Conservation (phyloP, 208 protist genomes). For the Leishmania guyanensis region DNA sequence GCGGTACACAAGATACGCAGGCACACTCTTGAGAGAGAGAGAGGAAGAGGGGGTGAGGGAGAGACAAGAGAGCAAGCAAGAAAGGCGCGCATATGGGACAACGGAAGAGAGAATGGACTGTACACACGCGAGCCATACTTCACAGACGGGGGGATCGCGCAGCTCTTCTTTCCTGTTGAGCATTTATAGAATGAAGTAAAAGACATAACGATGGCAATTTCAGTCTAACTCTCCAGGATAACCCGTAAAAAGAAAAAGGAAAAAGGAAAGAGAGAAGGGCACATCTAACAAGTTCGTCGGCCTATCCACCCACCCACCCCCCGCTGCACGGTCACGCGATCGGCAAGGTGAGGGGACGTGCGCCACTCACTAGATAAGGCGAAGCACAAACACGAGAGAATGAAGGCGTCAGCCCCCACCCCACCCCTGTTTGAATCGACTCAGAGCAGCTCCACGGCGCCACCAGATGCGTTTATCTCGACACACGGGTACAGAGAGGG, state of each 20-base stretch:
- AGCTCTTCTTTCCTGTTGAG: neutral
- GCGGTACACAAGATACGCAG: neutral
- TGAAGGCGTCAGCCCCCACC: neutral
- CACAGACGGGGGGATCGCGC: neutral
- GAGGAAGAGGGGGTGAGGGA: too few relatives aligned
- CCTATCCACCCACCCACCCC: neutral
- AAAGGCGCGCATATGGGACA: neutral
- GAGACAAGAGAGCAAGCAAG: neutral
- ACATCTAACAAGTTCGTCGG: neutral
- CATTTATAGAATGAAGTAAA: neutral
- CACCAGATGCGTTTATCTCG: constrained; percentile 50
- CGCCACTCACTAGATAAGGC: neutral
- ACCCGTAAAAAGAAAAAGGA: constrained; percentile 15
- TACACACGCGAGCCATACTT: neutral
- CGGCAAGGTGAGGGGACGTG: too few relatives aligned
- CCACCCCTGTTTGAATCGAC: neutral
- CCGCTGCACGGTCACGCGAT: too few relatives aligned
- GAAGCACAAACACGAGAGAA: neutral
- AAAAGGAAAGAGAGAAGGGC: neutral
- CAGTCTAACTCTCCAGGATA: neutral
- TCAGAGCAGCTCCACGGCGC: constrained; percentile 50
- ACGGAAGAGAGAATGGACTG: neutral
- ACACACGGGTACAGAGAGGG: constrained; percentile 57
- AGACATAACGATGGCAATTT: neutral
- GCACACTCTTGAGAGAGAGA: neutral